A percentile compares a stretch with the other conserved stretches of the same genome.
These are phyloP conservation scores for Oenanthe javanica DNA, from an alignment of 140 eudicot species.

Conservation along the genomic window DNA sequence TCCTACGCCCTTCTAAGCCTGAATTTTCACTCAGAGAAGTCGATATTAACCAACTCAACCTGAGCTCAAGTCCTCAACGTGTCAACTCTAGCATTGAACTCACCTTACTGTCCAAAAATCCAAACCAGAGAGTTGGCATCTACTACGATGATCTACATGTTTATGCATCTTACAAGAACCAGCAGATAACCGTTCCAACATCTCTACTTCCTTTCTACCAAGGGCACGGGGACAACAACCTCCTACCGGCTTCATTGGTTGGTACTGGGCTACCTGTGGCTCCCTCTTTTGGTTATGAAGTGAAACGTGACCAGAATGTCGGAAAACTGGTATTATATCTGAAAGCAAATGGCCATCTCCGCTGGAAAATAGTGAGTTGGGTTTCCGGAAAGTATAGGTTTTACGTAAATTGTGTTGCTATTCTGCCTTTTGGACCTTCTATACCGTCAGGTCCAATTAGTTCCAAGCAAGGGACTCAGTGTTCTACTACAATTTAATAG, in stretches of 20 bases:
- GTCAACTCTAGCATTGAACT: constrained; percentile 68
- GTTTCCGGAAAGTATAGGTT: constrained; percentile 67
- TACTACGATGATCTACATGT: constrained; percentile 58
- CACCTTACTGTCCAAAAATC: constrained; percentile 56
- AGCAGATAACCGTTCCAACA: constrained; percentile 57
- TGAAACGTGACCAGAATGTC: constrained; percentile 54
- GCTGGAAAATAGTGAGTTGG: constrained; percentile 88
- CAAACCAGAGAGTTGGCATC: constrained; percentile 72
- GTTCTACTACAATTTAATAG: constrained; percentile 56
- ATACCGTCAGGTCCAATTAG: constrained; percentile 52
- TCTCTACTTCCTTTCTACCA: constrained; percentile 67
- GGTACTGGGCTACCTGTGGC: constrained; percentile 59
- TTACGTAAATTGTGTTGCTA: constrained; percentile 55
- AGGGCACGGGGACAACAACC: constrained; percentile 50
- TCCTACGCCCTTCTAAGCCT: constrained; percentile 80
- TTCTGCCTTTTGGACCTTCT: constrained; percentile 49
- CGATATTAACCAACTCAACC: constrained; percentile 58
- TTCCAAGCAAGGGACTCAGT: constrained; percentile 54
- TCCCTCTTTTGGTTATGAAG: constrained; percentile 62
- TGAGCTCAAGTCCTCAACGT: constrained; percentile 48
- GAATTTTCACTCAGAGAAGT: constrained; percentile 70
- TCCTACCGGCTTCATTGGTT: constrained; percentile 42
- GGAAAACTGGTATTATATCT: constrained; percentile 51
- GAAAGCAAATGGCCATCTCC: constrained; percentile 52
- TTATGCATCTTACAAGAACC: constrained; percentile 69